Evolutionary conservation across 495 filamentous ascomycete genomes (phyloP).

Genomic region (Aspergillus conjunctus): DNA sequence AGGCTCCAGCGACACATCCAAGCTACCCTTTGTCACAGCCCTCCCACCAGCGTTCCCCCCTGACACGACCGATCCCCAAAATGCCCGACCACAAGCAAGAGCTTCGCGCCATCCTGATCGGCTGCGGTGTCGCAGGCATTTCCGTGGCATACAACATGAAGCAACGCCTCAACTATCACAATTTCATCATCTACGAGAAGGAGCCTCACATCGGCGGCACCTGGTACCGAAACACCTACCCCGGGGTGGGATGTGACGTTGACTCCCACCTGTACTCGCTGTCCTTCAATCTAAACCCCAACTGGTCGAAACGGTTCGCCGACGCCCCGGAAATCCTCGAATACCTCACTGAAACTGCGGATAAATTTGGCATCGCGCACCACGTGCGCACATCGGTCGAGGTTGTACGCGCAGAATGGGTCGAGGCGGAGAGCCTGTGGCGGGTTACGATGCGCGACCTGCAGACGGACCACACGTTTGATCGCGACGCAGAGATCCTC

Average conservation of each 20-base stretch:
- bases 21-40: no score
- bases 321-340: constrained; percentile 49
- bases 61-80: no score
- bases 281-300: constrained; percentile 56
- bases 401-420: constrained; percentile 32
- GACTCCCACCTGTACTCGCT: constrained; percentile 58
- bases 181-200: not conserved
- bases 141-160: not conserved
- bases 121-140: not conserved
- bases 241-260: constrained; percentile 38
- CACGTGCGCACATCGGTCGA: constrained; percentile 28
- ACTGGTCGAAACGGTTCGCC: constrained; percentile 55
- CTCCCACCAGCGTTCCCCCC: no score
- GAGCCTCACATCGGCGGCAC: constrained; percentile 1
- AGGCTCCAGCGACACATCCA: no score
- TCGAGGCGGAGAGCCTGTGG: constrained; percentile 27
- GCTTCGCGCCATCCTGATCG: not conserved
- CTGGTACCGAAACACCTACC: constrained; percentile 11
- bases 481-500: constrained; percentile 40
- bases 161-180: not conserved
- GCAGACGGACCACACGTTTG: constrained; percentile 24
- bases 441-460: constrained; percentile 29
- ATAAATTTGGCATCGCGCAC: constrained; percentile 34
- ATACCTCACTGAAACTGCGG: constrained; percentile 39
- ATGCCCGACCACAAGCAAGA: not conserved